Evolutionary conservation across 257 asterid genomes (phyloP), one percentile per base, ranked within the genome.

Genomic region (Solanum corneliomulleri): DNA sequence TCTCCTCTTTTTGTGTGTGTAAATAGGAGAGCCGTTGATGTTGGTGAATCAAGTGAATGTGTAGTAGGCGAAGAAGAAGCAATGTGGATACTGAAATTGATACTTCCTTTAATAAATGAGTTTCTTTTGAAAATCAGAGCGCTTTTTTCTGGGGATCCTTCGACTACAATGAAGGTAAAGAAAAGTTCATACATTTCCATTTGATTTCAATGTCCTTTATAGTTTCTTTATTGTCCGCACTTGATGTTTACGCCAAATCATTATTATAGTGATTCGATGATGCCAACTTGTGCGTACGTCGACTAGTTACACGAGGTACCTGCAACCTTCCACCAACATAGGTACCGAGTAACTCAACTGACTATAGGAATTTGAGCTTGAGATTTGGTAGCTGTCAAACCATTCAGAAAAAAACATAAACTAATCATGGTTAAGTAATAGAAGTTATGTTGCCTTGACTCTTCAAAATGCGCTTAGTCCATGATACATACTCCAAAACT

Each of bases 101-200:
- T 93, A 44, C 88, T 97, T 78, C 99, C 99, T 58, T 95, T 72
- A 64, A 80, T 93, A 20, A 97, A 97, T 90, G 99, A 96, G 90
- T 94, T 92, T 87, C 91, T 95, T 35, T 84, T 93, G 85, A 94
- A 94, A 49, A 31, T 95, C 84, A 93, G 94, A 89, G 98, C 98
- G 56, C 94, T 97, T 86, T 97, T 97, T 85, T 94, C 98, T 10
- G 99, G 99, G 77, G 99, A 97, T 90, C 99, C 99, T 88, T 87
- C 92, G 58, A 97, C 99, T 64, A 97, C 99, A 66, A 94, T 97
- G 96, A 95, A 95, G 99, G 99, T 95, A 60, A 88, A 78, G 42
- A 47, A 76, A 76, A 12, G 44, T 45, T 47, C 44, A 47, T 47
- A 80, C 27, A 44, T 78, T 47, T 47, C 68, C 68, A 37, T 20